Base-by-base conservation (phyloP, 768 basidiomycete genomes). In the Mycena polygramma region DNA sequence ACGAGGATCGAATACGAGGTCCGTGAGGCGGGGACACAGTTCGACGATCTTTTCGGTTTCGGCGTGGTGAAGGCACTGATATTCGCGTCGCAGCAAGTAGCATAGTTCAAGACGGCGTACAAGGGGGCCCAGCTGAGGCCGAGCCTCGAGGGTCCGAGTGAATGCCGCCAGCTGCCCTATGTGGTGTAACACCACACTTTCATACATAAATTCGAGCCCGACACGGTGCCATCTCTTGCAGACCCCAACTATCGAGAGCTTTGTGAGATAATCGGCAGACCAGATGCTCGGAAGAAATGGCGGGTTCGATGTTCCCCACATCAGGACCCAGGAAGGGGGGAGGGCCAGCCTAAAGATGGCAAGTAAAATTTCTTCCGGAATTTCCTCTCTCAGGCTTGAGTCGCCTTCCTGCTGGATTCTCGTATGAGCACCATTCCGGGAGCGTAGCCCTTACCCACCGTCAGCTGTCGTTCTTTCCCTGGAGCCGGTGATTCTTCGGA, bases 151-250 rank as follows among this genome's bases (percentile, higher is more conserved):
- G 0, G 78, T 73, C 22, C 55, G 39, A 17, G 74, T 70, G 13
- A 80, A 70, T 5, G 63, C 68, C 24, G 63, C 57, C 5, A 80
- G 66, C 53, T 80, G 77, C 30, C 67, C 73, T n/a, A 74, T 57
- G 8, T 70, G 71, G 13, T 72, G 77, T 45, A 82, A 70, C 45
- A 63, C 70, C 19, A 81, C 60, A 20, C 76, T 69, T 53, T 76
- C 69, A 59, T 80, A 82, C 6, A 81, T 70, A 41, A 77, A 48
- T 19, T 69, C 52, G 43, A 78, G 67, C 10, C 74, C 78, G 22
- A 74, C 63, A 30, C 61, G 35, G 52, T 78, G 67, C 79, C 79
- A 81, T 2, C 43, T 41, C 35, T 72, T 76, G 69, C 77, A 82
- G 17, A 81, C 80, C 17, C 69, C 39, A 17, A 72, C 24, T 19